Conservation (phyloP, 1,284 basidiomycete genomes). For the Meira miltonrushii region DNA sequence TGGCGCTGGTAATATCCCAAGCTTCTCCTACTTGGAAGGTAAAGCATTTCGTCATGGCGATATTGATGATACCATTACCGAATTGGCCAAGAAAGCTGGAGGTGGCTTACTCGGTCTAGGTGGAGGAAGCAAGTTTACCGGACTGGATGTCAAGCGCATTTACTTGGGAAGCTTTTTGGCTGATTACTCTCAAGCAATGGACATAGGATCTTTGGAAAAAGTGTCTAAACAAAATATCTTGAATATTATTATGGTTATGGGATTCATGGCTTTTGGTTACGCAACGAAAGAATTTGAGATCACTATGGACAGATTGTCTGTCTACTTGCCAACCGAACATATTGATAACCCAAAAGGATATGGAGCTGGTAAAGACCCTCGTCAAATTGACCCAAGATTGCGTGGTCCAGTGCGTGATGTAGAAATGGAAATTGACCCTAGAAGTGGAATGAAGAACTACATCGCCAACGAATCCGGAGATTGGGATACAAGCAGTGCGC, state of each 20-base stretch:
- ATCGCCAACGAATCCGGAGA: conserved; percentile 69
- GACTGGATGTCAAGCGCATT: conserved; percentile 47
- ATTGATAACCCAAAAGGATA: conserved; percentile 51
- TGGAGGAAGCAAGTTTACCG: conserved; percentile 39
- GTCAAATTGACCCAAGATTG: conserved; percentile 69
- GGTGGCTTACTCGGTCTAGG: conserved; percentile 22
- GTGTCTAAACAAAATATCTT: conserved; percentile 65
- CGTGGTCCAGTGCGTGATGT: conserved; percentile 69
- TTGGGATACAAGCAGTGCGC: conserved; percentile 84
- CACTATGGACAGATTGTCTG: conserved; percentile 73
- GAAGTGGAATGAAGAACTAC: conserved; percentile 92
- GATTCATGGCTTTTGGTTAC: conserved; percentile 58
- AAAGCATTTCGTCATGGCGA: conserved; percentile 46
- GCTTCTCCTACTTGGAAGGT: conserved; percentile 37
- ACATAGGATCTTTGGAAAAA: conserved; percentile 62
- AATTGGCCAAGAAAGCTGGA: conserved; percentile 38
- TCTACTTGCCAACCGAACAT: conserved; percentile 14
- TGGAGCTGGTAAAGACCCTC: conserved; percentile 72
- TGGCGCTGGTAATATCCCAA: conserved; percentile 44
- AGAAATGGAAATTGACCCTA: conserved; percentile 79
- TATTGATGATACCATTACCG: conserved; percentile 39
- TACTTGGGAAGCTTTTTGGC: conserved; percentile 48
- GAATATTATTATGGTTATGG: conserved; percentile 69
- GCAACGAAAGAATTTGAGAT: conserved; percentile 73
- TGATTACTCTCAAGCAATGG: conserved; percentile 42